Evolutionary conservation across 1,284 basidiomycete species (phyloP).

Genomic region (Meripilus lineatus): DNA sequence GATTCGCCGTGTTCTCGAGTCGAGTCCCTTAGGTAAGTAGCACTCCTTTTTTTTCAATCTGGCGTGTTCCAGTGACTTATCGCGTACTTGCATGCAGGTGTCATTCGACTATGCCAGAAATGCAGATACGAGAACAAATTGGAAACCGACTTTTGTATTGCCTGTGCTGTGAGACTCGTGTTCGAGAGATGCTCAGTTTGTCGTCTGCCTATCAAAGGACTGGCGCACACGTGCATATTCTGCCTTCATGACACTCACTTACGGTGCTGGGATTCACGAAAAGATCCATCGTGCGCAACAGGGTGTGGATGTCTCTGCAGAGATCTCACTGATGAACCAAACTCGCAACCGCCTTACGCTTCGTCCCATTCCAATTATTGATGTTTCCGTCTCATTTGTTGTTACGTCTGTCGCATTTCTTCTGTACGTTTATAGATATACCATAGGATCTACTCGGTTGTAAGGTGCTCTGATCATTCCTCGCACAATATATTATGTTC

Average conservation of each 20-base stretch:
- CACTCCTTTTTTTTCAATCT: background rate
- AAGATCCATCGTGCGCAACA: constrained; percentile 20
- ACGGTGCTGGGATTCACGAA: constrained; percentile 21
- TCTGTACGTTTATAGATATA: no score
- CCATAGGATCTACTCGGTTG: no score
- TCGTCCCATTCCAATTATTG: no score
- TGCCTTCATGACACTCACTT: constrained; percentile 26
- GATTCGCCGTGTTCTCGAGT: constrained; percentile 34
- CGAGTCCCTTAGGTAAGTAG: constrained; percentile 18
- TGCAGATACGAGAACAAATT: constrained; percentile 19
- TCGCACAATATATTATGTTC: no score
- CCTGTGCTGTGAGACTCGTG: constrained; percentile 41
- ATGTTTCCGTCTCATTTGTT: no score
- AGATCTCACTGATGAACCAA: background rate
- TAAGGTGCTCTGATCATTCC: no score
- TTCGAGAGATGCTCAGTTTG: constrained; percentile 67
- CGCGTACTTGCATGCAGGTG: constrained; percentile 1
- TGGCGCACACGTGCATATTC: constrained; percentile 21
- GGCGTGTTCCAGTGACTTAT: background rate
- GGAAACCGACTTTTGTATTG: constrained; percentile 32
- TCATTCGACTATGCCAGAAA: constrained; percentile 31
- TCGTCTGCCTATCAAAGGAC: constrained; percentile 75
- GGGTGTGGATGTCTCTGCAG: constrained; percentile 26
- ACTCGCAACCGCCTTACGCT: no score
- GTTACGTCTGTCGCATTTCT: no score